Evolutionary conservation across 805 yeast genomes (phyloP).

Genomic region (Blastobotrys terrestris): DNA sequence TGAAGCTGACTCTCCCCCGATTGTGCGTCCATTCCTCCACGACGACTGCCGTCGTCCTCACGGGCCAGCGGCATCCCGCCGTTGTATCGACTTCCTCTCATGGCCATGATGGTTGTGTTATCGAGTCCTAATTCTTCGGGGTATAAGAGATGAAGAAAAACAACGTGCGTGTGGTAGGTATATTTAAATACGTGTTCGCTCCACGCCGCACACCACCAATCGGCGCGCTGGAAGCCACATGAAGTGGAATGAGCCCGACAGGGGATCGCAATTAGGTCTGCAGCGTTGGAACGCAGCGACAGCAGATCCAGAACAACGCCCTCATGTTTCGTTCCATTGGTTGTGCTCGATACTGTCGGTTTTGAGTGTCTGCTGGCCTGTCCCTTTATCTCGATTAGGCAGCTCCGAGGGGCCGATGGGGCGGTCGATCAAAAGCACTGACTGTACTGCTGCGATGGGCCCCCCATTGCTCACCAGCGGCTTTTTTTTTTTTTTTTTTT

Average conservation of each 20-base stretch:
- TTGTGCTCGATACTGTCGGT: too few relatives aligned
- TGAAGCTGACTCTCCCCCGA: not conserved
- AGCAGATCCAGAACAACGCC: not conserved
- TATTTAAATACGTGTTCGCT: not conserved
- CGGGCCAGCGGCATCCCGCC: conserved; percentile 4
- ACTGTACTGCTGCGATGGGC: too few relatives aligned
- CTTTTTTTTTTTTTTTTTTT: too few relatives aligned
- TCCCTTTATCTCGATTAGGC: too few relatives aligned
- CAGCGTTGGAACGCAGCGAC: not conserved
- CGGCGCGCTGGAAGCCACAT: not conserved
- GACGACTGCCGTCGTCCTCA: not conserved
- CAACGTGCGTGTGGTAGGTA: not conserved
- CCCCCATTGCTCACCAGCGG: too few relatives aligned
- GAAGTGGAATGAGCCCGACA: not conserved
- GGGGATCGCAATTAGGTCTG: not conserved
- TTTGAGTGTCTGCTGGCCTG: too few relatives aligned
- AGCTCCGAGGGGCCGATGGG: too few relatives aligned
- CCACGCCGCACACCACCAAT: not conserved
- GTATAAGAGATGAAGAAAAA: not conserved
- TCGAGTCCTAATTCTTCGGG: too few relatives aligned
- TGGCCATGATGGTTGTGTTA: conserved; percentile 1
- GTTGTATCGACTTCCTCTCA: not conserved
- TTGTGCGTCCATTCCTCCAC: not conserved
- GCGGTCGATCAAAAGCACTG: too few relatives aligned
- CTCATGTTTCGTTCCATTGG: too few relatives aligned